Evolutionary conservation across 2,329 filamentous ascomycete genomes (phyloP).

Genomic region (Colletotrichum cuscutae): DNA sequence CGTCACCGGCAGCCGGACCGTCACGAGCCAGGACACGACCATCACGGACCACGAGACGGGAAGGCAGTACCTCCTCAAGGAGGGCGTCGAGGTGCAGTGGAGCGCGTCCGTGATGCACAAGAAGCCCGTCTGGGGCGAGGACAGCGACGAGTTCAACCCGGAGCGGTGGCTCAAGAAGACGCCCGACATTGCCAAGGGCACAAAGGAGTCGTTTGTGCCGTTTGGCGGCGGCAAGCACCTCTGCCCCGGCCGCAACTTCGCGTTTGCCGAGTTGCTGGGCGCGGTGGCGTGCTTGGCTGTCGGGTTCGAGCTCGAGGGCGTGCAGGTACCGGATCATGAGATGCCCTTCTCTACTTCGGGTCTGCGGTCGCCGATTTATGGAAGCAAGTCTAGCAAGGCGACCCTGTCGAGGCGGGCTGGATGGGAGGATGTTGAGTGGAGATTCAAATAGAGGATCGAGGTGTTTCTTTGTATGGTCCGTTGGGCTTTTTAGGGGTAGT

Average conservation of each 20-base stretch:
- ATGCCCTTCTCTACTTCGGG: conserved; percentile 23
- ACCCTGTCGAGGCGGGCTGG: conserved; percentile 36
- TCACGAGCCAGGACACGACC: conserved; percentile 51
- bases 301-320: conserved; percentile 40
- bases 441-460: conserved; percentile 26
- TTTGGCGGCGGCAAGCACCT: conserved; percentile 47
- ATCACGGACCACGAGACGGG: conserved; percentile 40
- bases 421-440: conserved; percentile 42
- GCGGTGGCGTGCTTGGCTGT: conserved; percentile 37
- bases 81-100: conserved; percentile 42
- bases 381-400: conserved; percentile 25
- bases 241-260: conserved; percentile 47
- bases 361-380: conserved; percentile 29
- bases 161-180: conserved; percentile 39
- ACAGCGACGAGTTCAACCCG: conserved; percentile 38
- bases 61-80: conserved; percentile 40
- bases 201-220: conserved; percentile 42
- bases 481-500: neutral
- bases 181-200: conserved; percentile 4
- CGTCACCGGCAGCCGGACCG: conserved; percentile 49
- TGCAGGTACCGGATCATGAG: conserved; percentile 35
- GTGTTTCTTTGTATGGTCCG: neutral
- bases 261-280: conserved; percentile 43
- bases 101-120: conserved; percentile 41
- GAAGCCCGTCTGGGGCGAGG: conserved; percentile 40